Base-by-base conservation (phyloP, 345 rosid species). In the Hibiscus trionum region DNA sequence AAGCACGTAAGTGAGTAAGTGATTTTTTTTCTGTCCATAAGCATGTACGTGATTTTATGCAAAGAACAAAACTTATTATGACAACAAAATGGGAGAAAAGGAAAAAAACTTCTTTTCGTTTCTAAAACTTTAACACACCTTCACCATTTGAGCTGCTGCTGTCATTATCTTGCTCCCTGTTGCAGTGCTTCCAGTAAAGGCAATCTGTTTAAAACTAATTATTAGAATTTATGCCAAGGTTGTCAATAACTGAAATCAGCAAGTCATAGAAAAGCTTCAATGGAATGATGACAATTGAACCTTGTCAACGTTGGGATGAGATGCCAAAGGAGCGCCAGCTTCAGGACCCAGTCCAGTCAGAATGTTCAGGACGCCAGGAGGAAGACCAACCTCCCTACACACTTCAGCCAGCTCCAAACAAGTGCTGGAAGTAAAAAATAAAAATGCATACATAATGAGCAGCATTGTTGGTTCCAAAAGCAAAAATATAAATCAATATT, bases 401-500 rank as follows among this genome's bases (percentile, higher is more conserved):
- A 96, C 84, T 55, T 88, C 96, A 80, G 87, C 99, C 21, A 96
- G 88, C 91, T 96, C 99, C 87, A 96, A 91, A 87, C 97, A 91
- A 72, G 99, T 96, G 69, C 99, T 93, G 83, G 61, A 77, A 83
- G 9, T 2, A 77, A 24, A 35, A 49, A 39, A 37, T 52, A 77
- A 76, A 70, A 29, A 61, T 9, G 39, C 61, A 75, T 6, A 55
- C 61, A 55, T 46, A 16, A 61, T 37, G 35, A 69, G 26, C 14
- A 33, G 53, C 27, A 55, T 33, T 53, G 11, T 19, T n/a, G n/a
- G 11, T 56, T 44, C 50, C 17, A 35, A 69, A 37, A 33, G 26
- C 27, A 35, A 55, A 55, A 35, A 37, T 11, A 17, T 5, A 69
- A 53, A 53, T 47, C 15, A 69, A 33, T 2, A 7, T 35, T 50